Base-by-base conservation (phyloP, 164 flowering plant genomes). In the Vitis labrusca region DNA sequence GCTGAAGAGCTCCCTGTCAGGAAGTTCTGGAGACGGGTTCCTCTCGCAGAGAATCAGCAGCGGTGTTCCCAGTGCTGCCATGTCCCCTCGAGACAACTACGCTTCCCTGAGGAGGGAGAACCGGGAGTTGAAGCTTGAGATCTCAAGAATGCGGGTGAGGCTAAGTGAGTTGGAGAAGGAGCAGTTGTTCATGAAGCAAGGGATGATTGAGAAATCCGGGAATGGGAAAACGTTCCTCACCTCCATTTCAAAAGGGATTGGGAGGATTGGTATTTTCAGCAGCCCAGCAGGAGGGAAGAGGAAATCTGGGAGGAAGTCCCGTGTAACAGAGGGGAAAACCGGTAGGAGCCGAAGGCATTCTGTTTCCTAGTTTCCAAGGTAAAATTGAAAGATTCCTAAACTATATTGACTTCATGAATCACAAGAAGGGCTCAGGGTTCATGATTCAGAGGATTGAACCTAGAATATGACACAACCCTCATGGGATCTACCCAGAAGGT, bases 121-220 rank as follows among this genome's bases (percentile, higher is more conserved):
- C 72, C 79, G 94, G 29, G 94, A 89, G 60, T 84, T 91, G 52
- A 91, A 86, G 81, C 89, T 88, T 1, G 97, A 91, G 75, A 78
- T 89, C 17, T 82, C 94, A 10, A 81, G 97, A 71, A 75, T 91
- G 90, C 53, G 97, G 30, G 86, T 86, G 81, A 81, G 94, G 75
- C 80, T 91, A 2, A 89, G 85, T 53, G 97, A 91, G 70, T 67
- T 91, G 76, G 97, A 91, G 84, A 91, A 88, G 72, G 97, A 89
- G 62, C 94, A 91, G 61, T 80, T 68, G 68, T 76, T 74, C 54
- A 87, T 90, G 91, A 90, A 88, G 73, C 88, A 82, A 74, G 90
- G 91, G 50, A 84, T 90, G 88, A 72, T 85, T 64, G 88, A 82
- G 14, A 87, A 84, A 73, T 71, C 91, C 0, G 83, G 79, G 27